phyloP scores from a whole-genome alignment of 192 early-diverging fungal genomes.

The Coemansia sp. region DNA sequence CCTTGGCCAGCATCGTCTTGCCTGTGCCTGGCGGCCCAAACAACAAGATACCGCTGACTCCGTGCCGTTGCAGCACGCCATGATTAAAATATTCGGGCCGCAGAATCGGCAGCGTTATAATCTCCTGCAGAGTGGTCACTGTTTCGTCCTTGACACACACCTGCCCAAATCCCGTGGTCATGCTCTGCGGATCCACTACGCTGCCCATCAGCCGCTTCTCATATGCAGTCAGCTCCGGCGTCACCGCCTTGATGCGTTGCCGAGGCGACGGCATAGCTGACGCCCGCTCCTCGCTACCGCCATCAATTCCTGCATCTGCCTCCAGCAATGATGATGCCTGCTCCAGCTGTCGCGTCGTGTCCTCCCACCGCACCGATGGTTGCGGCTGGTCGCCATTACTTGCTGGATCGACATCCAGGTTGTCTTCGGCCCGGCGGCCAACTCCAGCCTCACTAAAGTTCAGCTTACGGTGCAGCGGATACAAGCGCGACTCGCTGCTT shows the following conservation, averaged over 20 bases:
- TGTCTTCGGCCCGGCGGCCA: slow-evolving; percentile 39
- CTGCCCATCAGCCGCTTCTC: slow-evolving; percentile 76
- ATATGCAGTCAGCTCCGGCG: slow-evolving; percentile 60
- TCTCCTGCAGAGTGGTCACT: slow-evolving; percentile 82
- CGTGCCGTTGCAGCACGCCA: slow-evolving; percentile 67
- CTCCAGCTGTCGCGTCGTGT: slow-evolving; percentile 28
- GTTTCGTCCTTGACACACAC: slow-evolving; percentile 75
- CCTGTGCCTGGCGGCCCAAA: slow-evolving; percentile 88
- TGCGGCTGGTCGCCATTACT: neutral
- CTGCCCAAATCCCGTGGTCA: slow-evolving; percentile 64
- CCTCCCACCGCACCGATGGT: slow-evolving; percentile 23
- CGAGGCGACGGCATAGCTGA: slow-evolving; percentile 20
- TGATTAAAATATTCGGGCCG: slow-evolving; percentile 76
- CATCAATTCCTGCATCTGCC: neutral
- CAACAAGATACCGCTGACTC: slow-evolving; percentile 74
- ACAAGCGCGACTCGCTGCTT: neutral
- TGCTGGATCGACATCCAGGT: slow-evolving; percentile 20
- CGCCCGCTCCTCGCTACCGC: slow-evolving; percentile 2
- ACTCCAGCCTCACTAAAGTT: slow-evolving; percentile 43
- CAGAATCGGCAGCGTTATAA: slow-evolving; percentile 74
- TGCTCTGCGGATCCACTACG: slow-evolving; percentile 72
- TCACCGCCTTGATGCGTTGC: slow-evolving; percentile 45
- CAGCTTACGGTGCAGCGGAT: slow-evolving; percentile 29
- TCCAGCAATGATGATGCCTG: slow-evolving; percentile 1
- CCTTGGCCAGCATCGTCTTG: slow-evolving; percentile 84